A percentile compares a stretch with the other conserved stretches of the same genome.
Conservation (phyloP, 768 basidiomycete species). For the Coprinellus micaceus region DNA sequence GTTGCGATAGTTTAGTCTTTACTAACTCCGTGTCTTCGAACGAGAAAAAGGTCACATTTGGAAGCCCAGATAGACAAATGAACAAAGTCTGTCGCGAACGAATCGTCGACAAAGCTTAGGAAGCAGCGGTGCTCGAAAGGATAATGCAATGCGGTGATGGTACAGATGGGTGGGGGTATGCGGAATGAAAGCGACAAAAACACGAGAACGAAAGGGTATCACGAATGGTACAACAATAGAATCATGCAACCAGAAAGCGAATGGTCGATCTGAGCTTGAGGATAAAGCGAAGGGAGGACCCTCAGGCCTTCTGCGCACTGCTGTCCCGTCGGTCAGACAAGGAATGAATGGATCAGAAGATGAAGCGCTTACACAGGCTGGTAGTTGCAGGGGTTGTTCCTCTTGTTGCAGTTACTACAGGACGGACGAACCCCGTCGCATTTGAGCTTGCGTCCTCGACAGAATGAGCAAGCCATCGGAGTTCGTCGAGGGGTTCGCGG, state of each 20-base stretch:
- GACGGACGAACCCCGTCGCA: constrained; percentile 64
- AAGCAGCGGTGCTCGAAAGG: not conserved
- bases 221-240: not conserved
- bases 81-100: no score
- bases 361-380: constrained; percentile 55
- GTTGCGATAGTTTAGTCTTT: not conserved
- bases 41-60: no score
- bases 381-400: constrained; percentile 57
- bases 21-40: not conserved
- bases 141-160: not conserved
- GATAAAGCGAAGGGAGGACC: not conserved
- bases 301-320: no score
- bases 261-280: not conserved
- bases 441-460: constrained; percentile 48
- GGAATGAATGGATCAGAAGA: no score
- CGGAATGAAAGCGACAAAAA: not conserved
- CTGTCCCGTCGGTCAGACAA: no score
- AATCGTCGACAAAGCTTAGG: not conserved
- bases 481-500: constrained; percentile 41
- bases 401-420: constrained; percentile 63
- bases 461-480: constrained; percentile 73
- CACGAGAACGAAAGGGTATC: constrained; percentile 1
- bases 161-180: not conserved
- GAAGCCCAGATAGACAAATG: no score
- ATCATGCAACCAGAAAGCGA: not conserved